Evolutionary conservation across 768 basidiomycete species (phyloP), one percentile per base, ranked within the genome.

Genomic region (Suillus occidentalis): DNA sequence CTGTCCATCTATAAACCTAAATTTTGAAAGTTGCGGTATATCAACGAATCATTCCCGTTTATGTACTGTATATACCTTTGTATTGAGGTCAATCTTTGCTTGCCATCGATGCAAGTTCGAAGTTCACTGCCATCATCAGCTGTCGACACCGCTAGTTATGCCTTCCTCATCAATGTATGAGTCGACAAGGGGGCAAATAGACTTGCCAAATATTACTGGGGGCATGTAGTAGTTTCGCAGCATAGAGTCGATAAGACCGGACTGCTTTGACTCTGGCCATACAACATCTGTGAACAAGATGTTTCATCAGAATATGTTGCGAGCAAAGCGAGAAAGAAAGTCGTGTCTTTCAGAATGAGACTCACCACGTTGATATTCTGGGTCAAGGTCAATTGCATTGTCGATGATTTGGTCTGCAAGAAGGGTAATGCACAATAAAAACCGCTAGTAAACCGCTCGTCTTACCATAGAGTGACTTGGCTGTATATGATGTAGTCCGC

Each of bases 51-150:
- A 63, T 9, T 12, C 22, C 36, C 18, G 31, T 22, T 1, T 5
- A 50, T 37, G 6, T 4, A 60, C 20, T 47, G 49, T 40, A 52
- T 65, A 62, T 68, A 89, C 89, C 82, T 80, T 66, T 81, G 79
- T 34, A 90, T 84, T 0, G 89, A 89, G 0, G 89, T 89, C 65
- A 90, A 71, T 39, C 89, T 80, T 67, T 90, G 89, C 71, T 90
- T 90, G n/a, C 89, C 89, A 66, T 90, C 90, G 16, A 89, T 88
- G 65, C 89, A 90, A 0, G 80, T 80, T 25, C 84, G 80, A 22
- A 70, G 69, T 66, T 85, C 84, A 8, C 71, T 72, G 4, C 82
- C 83, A 40, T 85, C 80, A 3, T 79, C 74, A 20, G 73, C 69
- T 4, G 65, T 60, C 0, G 72, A 76, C 6, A 83, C 80, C 42